These are phyloP conservation scores for Tylopilus felleus DNA, from an alignment of 768 basidiomycete species.

Conservation along the genomic window DNA sequence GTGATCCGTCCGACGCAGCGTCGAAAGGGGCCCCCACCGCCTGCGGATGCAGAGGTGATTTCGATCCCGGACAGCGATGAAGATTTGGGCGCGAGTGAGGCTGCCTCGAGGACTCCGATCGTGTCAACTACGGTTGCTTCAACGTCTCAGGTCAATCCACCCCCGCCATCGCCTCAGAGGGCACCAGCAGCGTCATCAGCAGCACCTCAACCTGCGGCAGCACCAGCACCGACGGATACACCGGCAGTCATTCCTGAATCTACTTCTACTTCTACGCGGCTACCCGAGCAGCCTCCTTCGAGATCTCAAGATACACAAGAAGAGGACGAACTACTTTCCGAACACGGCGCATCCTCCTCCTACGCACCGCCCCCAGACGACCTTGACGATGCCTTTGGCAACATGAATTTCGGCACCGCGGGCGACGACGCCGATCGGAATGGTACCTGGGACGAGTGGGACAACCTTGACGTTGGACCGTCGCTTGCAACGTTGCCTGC, in stretches of 20 bases:
- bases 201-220: not conserved
- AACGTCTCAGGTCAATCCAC: not conserved
- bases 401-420: slow-evolving; percentile 12
- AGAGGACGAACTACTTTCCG: not conserved
- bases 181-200: not conserved
- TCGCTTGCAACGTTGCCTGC: not conserved
- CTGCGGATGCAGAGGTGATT: slow-evolving; percentile 25
- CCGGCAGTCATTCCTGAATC: not conserved
- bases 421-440: not conserved
- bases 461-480: slow-evolving; percentile 8
- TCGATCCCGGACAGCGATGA: slow-evolving; percentile 28
- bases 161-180: not conserved
- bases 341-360: not conserved
- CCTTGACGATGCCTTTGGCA: slow-evolving; percentile 12
- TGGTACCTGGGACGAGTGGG: slow-evolving; percentile 2
- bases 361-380: slow-evolving; percentile 7
- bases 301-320: not conserved
- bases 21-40: slow-evolving; percentile 4
- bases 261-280: not conserved
- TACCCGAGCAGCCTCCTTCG: not conserved
- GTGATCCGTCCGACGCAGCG: not conserved
- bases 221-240: not conserved
- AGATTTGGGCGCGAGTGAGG: not conserved
- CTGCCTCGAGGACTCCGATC: not conserved
- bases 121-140: not conserved